phyloP scores from a whole-genome alignment of 306 rosid genomes.

The Lupinus albus region DNA sequence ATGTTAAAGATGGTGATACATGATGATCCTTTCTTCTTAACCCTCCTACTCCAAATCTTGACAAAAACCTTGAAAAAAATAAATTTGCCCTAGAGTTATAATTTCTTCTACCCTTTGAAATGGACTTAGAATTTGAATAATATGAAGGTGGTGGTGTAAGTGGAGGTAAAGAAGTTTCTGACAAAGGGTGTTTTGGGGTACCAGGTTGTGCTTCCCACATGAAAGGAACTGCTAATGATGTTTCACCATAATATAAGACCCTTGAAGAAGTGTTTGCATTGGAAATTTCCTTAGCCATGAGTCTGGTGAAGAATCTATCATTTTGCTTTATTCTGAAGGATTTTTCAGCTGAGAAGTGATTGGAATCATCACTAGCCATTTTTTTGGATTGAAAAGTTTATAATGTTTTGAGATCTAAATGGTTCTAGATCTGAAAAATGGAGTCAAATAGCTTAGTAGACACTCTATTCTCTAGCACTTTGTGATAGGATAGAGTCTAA shows the following conservation, averaged over 20 bases:
- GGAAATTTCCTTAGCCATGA: constrained; percentile 43
- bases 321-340: constrained; percentile 46
- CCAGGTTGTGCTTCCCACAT: constrained; percentile 55
- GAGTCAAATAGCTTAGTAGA: constrained; percentile 2
- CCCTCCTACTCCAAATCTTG: not conserved
- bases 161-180: constrained; percentile 42
- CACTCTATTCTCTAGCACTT: constrained; percentile 10
- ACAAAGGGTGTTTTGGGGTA: constrained; percentile 51
- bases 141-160: constrained; percentile 55
- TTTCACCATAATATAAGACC: constrained; percentile 46
- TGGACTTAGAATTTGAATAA: constrained; percentile 33
- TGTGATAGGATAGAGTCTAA: not conserved
- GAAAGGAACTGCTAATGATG: constrained; percentile 47
- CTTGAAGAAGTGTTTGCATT: constrained; percentile 44
- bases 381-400: not conserved
- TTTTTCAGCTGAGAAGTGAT: constrained; percentile 37
- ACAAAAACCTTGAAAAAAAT: constrained; percentile 38
- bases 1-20: constrained; percentile 24
- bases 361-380: constrained; percentile 30
- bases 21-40: constrained; percentile 39
- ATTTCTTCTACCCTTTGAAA: not conserved
- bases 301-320: constrained; percentile 39
- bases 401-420: constrained; percentile 26
- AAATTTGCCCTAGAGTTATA: constrained; percentile 14
- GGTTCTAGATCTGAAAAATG: constrained; percentile 38